Conservation (phyloP, 345 rosid species). For the Salix udensis region DNA sequence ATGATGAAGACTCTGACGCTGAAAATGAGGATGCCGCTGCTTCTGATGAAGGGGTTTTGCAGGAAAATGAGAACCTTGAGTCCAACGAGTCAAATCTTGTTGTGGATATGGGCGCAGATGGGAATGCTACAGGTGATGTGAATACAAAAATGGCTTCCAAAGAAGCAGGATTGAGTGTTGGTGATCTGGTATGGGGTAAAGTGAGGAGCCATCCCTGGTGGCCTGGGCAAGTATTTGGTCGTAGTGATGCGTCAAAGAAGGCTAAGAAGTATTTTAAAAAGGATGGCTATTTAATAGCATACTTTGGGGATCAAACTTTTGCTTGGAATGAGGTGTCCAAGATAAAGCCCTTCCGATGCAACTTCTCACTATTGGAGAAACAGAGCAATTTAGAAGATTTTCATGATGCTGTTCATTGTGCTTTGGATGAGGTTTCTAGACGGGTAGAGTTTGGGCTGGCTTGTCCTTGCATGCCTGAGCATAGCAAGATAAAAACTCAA, state of each 20-base stretch:
- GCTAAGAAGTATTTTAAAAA: conserved; percentile 60
- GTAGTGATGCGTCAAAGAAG: conserved; percentile 47
- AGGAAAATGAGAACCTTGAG: conserved; percentile 7
- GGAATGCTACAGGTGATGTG: conserved; percentile 6
- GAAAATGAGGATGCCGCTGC: not conserved
- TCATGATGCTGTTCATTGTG: conserved; percentile 54
- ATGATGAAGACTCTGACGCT: not conserved
- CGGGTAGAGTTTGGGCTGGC: conserved; percentile 66
- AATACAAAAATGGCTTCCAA: not conserved
- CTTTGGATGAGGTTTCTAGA: conserved; percentile 73
- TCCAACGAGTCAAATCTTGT: conserved; percentile 13
- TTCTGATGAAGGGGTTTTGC: not conserved
- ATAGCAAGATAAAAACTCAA: conserved; percentile 42
- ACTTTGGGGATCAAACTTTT: conserved; percentile 68
- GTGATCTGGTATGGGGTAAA: conserved; percentile 87
- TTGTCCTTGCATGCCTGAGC: conserved; percentile 60
- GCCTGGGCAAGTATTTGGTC: conserved; percentile 75
- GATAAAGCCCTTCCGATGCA: conserved; percentile 56
- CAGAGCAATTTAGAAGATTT: conserved; percentile 49
- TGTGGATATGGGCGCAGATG: conserved; percentile 15
- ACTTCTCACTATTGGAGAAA: conserved; percentile 59
- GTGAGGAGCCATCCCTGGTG: conserved; percentile 93
- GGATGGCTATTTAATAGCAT: conserved; percentile 50
- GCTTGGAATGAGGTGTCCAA: conserved; percentile 64
- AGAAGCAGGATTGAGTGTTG: conserved; percentile 27